These are phyloP conservation scores for Nakazawaea pomicola DNA, from an alignment of 805 yeast species.

Conservation along the genomic window DNA sequence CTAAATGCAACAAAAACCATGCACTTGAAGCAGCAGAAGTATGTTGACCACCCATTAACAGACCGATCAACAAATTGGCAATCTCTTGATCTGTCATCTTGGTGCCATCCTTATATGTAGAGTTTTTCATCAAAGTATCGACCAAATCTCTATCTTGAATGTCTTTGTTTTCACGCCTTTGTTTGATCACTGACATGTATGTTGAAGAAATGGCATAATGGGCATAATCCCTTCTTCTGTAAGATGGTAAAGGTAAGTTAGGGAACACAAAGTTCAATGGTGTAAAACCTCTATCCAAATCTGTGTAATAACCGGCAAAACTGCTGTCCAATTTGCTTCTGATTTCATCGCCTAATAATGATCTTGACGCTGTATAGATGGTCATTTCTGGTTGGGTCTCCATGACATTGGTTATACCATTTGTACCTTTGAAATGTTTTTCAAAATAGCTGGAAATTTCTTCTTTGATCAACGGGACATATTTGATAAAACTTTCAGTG, in stretches of 20 bases:
- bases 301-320: conserved; percentile 82
- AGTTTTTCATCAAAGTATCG: conserved; percentile 76
- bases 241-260: conserved; percentile 75
- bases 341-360: conserved; percentile 87
- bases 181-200: conserved; percentile 70
- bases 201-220: conserved; percentile 76
- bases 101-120: conserved; percentile 90
- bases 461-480: conserved; percentile 84
- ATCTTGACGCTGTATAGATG: conserved; percentile 91
- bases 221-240: conserved; percentile 82
- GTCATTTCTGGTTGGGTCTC: conserved; percentile 91
- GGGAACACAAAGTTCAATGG: conserved; percentile 96
- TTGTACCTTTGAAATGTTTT: conserved; percentile 34
- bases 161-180: conserved; percentile 74
- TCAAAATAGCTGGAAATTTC: conserved; percentile 73
- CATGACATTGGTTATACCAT: conserved; percentile 64
- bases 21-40: conserved; percentile 95
- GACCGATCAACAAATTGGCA: conserved; percentile 89
- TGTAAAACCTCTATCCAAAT: conserved; percentile 94
- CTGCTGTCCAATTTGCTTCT: conserved; percentile 75
- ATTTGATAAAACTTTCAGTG: conserved; percentile 71
- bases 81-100: conserved; percentile 94
- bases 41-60: conserved; percentile 99
- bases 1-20: conserved; percentile 90
- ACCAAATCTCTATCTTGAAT: conserved; percentile 82